Evolutionary conservation across 257 asterid genomes (phyloP).

Genomic region (Thymus mandschuricus): DNA sequence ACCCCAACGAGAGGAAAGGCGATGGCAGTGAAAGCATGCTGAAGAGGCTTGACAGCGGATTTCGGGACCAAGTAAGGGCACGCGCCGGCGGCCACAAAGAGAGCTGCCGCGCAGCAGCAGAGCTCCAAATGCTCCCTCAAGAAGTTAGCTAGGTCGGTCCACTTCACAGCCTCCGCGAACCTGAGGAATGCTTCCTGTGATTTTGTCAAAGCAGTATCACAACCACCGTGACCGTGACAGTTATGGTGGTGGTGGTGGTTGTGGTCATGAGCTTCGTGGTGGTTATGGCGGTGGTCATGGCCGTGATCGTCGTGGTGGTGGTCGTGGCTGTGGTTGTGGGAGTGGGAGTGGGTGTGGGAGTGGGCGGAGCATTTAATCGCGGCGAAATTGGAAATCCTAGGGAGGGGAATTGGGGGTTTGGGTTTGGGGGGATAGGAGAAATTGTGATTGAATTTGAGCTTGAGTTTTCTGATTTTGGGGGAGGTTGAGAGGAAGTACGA

Average conservation of each 20-base stretch:
- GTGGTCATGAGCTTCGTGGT: conserved; percentile 11
- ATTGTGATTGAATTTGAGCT: conserved; percentile 34
- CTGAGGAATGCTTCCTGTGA: conserved; percentile 63
- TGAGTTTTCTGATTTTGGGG: conserved; percentile 36
- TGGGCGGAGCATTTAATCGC: conserved; percentile 42
- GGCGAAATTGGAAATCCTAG: conserved; percentile 27
- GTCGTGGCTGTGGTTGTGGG: conserved; percentile 18
- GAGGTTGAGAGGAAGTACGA: conserved; percentile 30
- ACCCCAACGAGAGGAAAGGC: conserved; percentile 99
- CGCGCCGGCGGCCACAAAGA: conserved; percentile 73
- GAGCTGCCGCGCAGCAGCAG: conserved; percentile 83
- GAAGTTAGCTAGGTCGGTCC: conserved; percentile 74
- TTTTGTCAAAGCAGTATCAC: conserved; percentile 53
- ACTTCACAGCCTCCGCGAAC: conserved; percentile 61
- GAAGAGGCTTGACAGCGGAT: conserved; percentile 61
- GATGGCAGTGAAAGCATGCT: conserved; percentile 54
- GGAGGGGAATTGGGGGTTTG: conserved; percentile 29
- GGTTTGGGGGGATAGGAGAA: conserved; percentile 11
- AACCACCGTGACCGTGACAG: conserved; percentile 37
- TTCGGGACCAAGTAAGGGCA: conserved; percentile 75
- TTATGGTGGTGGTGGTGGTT: conserved; percentile 36
- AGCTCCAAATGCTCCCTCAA: conserved; percentile 83
- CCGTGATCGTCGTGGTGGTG: conserved; percentile 25
- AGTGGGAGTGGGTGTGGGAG: neutral
- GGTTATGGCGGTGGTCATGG: conserved; percentile 32